Percentiles rank a stretch among this genome's conserved stretches.
phyloP scores from a whole-genome alignment of 106 monocot genomes.

The Platanthera zijinensis region DNA sequence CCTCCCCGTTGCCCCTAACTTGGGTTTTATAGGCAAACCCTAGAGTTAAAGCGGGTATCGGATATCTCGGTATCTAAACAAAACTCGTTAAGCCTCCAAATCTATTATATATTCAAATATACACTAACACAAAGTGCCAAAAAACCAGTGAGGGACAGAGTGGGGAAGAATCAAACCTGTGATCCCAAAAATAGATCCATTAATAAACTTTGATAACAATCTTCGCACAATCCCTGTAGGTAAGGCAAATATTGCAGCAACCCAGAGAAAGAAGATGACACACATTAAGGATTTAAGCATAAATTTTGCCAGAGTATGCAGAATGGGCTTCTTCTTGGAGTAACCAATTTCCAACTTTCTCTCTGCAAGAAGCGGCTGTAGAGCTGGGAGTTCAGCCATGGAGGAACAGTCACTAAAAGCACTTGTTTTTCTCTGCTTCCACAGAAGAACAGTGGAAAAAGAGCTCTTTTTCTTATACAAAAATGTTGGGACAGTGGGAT shows the following conservation, averaged over 20 bases:
- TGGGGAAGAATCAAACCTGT: constrained; percentile 26
- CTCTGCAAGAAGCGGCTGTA: constrained; percentile 24
- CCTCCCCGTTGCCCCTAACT: no score
- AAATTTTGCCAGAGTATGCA: constrained; percentile 18
- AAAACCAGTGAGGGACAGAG: no score
- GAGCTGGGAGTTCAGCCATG: constrained; percentile 30
- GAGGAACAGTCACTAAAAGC: background rate
- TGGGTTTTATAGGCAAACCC: no score
- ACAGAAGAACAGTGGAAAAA: background rate
- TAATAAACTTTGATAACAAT: constrained; percentile 8
- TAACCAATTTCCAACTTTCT: background rate
- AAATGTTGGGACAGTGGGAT: background rate
- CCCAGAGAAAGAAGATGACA: constrained; percentile 44
- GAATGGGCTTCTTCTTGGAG: constrained; percentile 12
- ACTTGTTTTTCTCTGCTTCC: background rate
- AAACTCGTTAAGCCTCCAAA: no score
- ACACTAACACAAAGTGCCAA: no score
- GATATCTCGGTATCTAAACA: no score
- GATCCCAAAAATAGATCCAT: constrained; percentile 35
- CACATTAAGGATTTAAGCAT: constrained; percentile 60
- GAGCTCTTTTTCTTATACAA: background rate
- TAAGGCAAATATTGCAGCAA: constrained; percentile 33
- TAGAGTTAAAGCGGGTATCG: no score
- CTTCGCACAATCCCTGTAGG: constrained; percentile 16
- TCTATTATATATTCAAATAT: no score